Evolutionary conservation across 768 basidiomycete species (phyloP), one percentile per base, ranked within the genome.

Genomic region (Bullera alba): DNA sequence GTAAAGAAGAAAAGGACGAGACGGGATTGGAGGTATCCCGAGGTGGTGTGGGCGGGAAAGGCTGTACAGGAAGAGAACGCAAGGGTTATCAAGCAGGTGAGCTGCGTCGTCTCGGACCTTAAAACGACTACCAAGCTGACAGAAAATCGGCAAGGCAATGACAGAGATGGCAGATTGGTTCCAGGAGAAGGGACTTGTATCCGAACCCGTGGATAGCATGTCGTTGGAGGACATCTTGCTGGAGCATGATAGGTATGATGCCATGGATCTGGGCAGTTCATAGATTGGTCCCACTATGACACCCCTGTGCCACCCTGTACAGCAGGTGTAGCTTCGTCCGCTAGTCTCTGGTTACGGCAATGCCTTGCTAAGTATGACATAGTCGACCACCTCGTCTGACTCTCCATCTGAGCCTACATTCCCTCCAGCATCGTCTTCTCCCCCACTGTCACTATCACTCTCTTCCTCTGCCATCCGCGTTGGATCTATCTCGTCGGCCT

Each of bases 401-500:
- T 39, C 37, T 10, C 37, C 37, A 21, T 39, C 37, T 14, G 12
- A 14, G 12, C 37, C 37, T 7, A 39, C 37, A 8, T 39, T 21
- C 19, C 22, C 10, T 21, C 37, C 12, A 10, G 12, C 37, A 39
- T 43, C 42, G 38, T 14, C 21, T 12, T 41, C 38, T 12, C 21
- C 14, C 38, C 21, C 12, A 14, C 28, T 26, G 10, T 43, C 42
- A 39, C 19, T 21, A 8, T 39, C 37, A 10, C 10, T 39, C 22
- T 56, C 51, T 19, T 60, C 50, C 21, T 59, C 58, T 14, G 30
- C 41, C 46, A 64, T 57, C 14, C 52, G 25, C 19, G 60, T 62
- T 3, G 65, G 65, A 44, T 67, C 65, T 29, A 67, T 67, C 41
- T 63, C 62, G 42, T 64, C 65, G 5, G 57, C 55, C 16, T 17